Evolutionary conservation across 2,329 filamentous ascomycete genomes (phyloP).

Genomic region (Aureobasidium vineae): DNA sequence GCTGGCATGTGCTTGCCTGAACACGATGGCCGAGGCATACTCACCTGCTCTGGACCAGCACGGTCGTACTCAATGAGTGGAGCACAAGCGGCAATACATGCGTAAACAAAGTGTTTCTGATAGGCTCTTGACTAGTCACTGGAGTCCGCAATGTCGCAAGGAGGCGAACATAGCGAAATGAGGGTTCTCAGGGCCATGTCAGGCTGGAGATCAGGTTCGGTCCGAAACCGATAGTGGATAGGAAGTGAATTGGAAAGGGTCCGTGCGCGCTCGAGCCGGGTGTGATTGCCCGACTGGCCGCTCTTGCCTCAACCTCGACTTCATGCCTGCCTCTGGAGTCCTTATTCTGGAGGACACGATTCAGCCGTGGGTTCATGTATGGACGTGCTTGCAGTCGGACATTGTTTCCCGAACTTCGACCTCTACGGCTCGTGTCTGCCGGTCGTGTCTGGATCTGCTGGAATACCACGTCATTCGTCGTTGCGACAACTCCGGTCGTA

Average conservation of each 20-base stretch:
- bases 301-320: neutral
- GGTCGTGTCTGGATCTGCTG: neutral
- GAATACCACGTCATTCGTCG: neutral
- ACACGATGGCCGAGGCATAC: neutral
- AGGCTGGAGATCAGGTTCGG: neutral
- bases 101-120: constrained; percentile 2
- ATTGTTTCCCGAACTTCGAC: neutral
- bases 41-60: neutral
- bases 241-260: neutral
- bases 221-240: constrained; percentile 12
- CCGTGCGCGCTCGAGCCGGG: neutral
- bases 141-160: neutral
- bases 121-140: constrained; percentile 4
- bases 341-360: neutral
- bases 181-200: constrained; percentile 9
- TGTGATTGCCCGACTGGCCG: neutral
- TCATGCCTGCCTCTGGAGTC: neutral
- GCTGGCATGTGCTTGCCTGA: neutral
- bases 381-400: neutral
- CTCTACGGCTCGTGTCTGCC: neutral
- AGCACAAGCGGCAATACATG: neutral
- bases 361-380: neutral
- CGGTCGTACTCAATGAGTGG: constrained; percentile 9
- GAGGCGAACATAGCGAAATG: constrained; percentile 6
- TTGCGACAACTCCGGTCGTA: neutral